A percentile compares a stretch with the other conserved stretches of the same genome.
phyloP scores from a whole-genome alignment of 2,329 filamentous ascomycete species.

The Dichotomopilus funicola region DNA sequence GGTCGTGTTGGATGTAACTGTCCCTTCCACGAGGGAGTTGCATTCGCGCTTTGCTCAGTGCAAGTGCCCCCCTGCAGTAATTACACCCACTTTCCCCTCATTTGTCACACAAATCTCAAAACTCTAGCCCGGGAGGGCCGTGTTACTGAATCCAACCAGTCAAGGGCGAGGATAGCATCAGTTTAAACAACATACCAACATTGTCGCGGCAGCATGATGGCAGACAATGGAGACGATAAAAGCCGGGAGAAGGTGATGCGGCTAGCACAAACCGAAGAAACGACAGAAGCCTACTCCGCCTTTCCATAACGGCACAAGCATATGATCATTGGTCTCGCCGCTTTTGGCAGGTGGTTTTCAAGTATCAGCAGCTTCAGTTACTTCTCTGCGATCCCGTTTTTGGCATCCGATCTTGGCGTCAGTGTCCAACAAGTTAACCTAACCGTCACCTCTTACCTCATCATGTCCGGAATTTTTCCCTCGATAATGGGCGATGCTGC shows the following conservation, averaged over 20 bases:
- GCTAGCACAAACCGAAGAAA: not conserved
- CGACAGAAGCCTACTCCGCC: not conserved
- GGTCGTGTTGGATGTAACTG: too few relatives aligned
- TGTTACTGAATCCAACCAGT: too few relatives aligned
- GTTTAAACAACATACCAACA: too few relatives aligned
- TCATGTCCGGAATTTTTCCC: constrained; percentile 32
- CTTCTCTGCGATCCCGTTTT: constrained; percentile 22
- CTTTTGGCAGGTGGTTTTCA: constrained; percentile 21
- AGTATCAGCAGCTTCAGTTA: constrained; percentile 24
- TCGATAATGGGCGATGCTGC: constrained; percentile 12
- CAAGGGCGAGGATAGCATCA: too few relatives aligned
- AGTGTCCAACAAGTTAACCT: constrained; percentile 29
- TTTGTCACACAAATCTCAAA: too few relatives aligned
- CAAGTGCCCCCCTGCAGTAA: too few relatives aligned
- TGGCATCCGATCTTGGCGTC: constrained; percentile 20
- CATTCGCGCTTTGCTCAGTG: too few relatives aligned
- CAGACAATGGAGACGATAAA: not conserved
- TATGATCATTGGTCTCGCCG: constrained; percentile 2
- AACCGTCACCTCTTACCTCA: constrained; percentile 36
- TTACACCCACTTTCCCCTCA: too few relatives aligned
- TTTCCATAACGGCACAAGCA: not conserved
- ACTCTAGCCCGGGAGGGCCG: too few relatives aligned
- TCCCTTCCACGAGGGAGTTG: too few relatives aligned
- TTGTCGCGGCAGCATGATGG: too few relatives aligned
- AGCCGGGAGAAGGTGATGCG: too few relatives aligned